phyloP scores from a whole-genome alignment of 192 early-diverging fungal species.

The Entophlyctis helioformis region DNA sequence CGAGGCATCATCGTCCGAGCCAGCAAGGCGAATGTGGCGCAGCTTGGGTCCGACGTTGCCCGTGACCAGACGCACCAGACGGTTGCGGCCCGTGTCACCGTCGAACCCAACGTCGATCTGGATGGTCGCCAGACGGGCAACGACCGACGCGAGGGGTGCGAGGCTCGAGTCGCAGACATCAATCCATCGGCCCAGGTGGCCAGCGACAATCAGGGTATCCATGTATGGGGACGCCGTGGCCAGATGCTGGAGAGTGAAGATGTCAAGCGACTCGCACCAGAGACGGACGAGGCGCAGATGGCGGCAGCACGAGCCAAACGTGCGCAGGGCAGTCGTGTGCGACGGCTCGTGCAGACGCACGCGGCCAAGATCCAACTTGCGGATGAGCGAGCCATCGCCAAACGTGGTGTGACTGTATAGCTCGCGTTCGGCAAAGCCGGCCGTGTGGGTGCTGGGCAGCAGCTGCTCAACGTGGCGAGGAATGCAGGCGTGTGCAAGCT shows the following conservation, averaged over 20 bases:
- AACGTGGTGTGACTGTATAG: too few species aligned
- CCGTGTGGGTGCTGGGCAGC: too few species aligned
- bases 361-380: neutral
- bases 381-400: neutral
- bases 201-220: constrained; percentile 1
- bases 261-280: constrained; percentile 4
- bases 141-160: neutral
- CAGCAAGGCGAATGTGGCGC: constrained; percentile 2
- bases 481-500: too few species aligned
- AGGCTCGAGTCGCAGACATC: too few species aligned
- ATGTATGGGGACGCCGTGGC: neutral
- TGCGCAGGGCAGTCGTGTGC: constrained; percentile 1
- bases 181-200: too few species aligned
- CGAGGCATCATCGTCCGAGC: neutral
- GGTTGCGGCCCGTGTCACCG: constrained; percentile 1
- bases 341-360: constrained; percentile 8
- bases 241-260: constrained; percentile 1
- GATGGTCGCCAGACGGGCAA: neutral
- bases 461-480: too few species aligned
- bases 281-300: constrained; percentile 1
- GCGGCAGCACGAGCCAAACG: neutral
- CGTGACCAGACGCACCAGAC: constrained; percentile 1
- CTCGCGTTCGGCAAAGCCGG: too few species aligned
- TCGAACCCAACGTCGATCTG: constrained; percentile 11
- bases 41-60: neutral